phyloP scores from a whole-genome alignment of 352 stramenopile species.

The Phytopythium ostracodes region DNA sequence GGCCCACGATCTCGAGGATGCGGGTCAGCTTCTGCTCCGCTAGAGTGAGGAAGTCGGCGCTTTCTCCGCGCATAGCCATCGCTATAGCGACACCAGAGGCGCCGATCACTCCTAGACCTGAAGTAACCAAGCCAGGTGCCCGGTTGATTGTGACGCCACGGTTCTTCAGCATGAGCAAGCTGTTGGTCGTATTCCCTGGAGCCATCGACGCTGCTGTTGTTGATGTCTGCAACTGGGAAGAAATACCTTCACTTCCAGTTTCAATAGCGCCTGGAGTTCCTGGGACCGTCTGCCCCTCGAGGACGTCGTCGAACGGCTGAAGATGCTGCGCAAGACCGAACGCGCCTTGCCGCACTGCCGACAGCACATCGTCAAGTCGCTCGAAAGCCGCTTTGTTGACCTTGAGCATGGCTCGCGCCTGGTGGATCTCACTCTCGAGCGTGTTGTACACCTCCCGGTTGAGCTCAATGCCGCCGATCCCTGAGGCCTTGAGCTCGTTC shows the following conservation, averaged over 20 bases:
- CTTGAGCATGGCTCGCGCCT: conserved; percentile 66
- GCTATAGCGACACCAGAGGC: background rate
- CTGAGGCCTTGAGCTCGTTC: conserved; percentile 79
- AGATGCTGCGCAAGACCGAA: conserved; percentile 63
- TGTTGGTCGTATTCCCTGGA: background rate
- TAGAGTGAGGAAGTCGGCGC: conserved; percentile 48
- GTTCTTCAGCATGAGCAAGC: background rate
- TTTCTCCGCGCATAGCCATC: conserved; percentile 16
- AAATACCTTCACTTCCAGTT: background rate
- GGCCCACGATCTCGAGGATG: conserved; percentile 73
- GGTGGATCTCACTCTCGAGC: conserved; percentile 70
- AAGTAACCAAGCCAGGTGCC: background rate
- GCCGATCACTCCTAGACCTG: background rate
- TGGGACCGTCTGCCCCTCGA: conserved; percentile 19
- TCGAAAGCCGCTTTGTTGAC: conserved; percentile 77
- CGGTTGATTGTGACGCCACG: background rate
- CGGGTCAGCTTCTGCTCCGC: conserved; percentile 76
- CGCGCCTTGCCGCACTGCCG: conserved; percentile 67
- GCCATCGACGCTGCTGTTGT: too few species aligned
- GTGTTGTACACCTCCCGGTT: conserved; percentile 82
- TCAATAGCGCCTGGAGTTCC: background rate
- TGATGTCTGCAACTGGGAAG: background rate
- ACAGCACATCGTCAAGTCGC: conserved; percentile 69
- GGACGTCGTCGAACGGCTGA: conserved; percentile 65
- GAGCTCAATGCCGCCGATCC: conserved; percentile 69